phyloP scores from a whole-genome alignment of 345 rosid genomes.

The Hibiscus tridactylites region DNA sequence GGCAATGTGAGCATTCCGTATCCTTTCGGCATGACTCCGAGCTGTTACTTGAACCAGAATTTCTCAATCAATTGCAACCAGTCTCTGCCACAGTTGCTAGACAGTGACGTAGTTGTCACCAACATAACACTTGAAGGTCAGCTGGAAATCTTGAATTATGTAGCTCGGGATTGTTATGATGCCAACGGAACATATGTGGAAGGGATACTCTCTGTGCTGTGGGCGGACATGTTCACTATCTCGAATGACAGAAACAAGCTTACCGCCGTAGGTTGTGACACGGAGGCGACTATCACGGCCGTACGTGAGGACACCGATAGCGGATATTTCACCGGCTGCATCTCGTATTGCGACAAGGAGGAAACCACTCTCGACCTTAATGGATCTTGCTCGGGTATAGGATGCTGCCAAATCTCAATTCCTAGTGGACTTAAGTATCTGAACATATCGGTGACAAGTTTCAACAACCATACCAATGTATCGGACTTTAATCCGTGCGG shows the following conservation, averaged over 20 bases:
- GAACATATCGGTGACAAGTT: not conserved
- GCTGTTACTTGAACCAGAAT: not conserved
- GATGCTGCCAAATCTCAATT: not conserved
- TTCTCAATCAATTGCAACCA: not conserved
- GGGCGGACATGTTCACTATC: not conserved
- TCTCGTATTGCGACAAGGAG: not conserved
- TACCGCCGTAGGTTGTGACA: not conserved
- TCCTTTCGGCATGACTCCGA: not conserved
- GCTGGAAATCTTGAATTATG: not conserved
- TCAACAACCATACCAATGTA: not conserved
- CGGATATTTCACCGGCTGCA: not conserved
- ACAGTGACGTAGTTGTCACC: not conserved
- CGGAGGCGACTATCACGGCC: not conserved
- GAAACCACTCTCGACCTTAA: not conserved
- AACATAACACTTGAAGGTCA: not conserved
- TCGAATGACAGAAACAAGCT: not conserved
- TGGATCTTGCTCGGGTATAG: not conserved
- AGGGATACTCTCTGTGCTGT: accelerated
- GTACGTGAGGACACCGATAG: not conserved
- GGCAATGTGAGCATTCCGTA: not conserved
- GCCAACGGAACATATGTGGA: too few relatives aligned
- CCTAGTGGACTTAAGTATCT: not conserved
- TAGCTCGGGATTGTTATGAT: not conserved
- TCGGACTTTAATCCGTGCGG: not conserved
- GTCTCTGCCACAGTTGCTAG: not conserved